These are phyloP conservation scores for Pythium coloratum DNA, from an alignment of 352 stramenopile species.

Conservation along the genomic window DNA sequence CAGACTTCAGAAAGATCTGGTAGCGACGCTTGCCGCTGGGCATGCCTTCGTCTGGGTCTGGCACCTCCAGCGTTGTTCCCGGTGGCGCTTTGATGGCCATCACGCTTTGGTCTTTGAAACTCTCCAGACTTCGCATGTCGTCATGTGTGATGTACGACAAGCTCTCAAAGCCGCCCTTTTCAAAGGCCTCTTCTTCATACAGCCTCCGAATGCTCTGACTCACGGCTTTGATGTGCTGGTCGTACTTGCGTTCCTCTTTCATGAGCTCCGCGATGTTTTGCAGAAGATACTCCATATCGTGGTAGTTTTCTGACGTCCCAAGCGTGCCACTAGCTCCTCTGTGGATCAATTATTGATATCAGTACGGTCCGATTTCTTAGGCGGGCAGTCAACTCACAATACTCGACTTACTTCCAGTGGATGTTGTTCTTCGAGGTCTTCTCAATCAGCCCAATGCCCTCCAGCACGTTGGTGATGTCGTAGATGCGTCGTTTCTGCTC, in stretches of 20 bases:
- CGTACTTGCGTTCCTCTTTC: conserved; percentile 82
- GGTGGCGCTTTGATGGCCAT: conserved; percentile 94
- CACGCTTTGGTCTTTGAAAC: conserved; percentile 86
- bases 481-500: conserved; percentile 96
- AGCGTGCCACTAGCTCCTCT: conserved; percentile 56
- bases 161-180: conserved; percentile 75
- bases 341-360: not conserved
- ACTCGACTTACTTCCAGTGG: conserved; percentile 89
- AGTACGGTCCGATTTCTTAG: too few species aligned
- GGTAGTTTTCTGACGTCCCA: conserved; percentile 47
- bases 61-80: conserved; percentile 94
- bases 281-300: conserved; percentile 74
- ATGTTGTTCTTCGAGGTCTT: conserved; percentile 99
- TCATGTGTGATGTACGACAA: conserved; percentile 87
- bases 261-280: conserved; percentile 78
- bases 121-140: conserved; percentile 85
- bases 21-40: conserved; percentile 83
- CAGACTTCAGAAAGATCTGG: conserved; percentile 94
- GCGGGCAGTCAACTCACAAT: not conserved
- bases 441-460: conserved; percentile 97
- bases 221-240: conserved; percentile 83
- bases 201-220: conserved; percentile 80
- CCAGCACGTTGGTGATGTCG: conserved; percentile 98
- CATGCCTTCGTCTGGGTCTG: conserved; percentile 94
- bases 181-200: conserved; percentile 82